Evolutionary conservation across 169 alveolate species (phyloP).

Genomic region (Besnoitia besnoiti): DNA sequence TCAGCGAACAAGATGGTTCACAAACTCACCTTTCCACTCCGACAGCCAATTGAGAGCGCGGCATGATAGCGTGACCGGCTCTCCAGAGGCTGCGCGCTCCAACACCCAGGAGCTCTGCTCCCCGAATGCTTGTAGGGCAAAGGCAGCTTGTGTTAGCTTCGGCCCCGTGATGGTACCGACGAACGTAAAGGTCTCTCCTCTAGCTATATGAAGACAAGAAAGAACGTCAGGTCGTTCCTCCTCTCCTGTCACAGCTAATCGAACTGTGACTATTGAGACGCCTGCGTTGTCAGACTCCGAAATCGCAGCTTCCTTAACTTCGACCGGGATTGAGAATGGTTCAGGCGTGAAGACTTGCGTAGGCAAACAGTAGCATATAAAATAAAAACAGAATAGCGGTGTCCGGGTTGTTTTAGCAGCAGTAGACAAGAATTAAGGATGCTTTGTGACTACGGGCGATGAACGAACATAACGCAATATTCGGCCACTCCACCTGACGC

Average conservation of each 20-base stretch:
- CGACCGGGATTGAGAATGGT: neutral
- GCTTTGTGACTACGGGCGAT: too few species aligned
- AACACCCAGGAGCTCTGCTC: neutral
- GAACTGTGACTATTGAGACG: neutral
- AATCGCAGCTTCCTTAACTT: neutral
- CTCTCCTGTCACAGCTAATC: neutral
- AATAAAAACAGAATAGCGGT: too few species aligned
- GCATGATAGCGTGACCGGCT: neutral
- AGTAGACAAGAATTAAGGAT: too few species aligned
- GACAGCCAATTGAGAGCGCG: too few species aligned
- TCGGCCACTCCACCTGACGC: too few species aligned
- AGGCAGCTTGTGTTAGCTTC: neutral
- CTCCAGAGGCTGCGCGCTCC: neutral
- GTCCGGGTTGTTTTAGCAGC: too few species aligned
- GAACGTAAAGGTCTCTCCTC: neutral
- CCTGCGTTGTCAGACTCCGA: neutral
- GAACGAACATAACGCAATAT: too few species aligned
- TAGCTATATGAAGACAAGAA: too few species aligned
- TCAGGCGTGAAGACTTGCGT: too few species aligned
- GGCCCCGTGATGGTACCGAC: constrained; percentile 1
- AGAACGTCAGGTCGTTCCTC: neutral
- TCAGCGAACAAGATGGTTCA: too few species aligned
- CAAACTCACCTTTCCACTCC: too few species aligned
- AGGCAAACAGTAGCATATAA: too few species aligned
- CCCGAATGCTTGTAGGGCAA: neutral